Percentiles rank a stretch among this genome's conserved stretches.
Conservation (phyloP, 805 yeast genomes). For the Pichia nakasei region DNA sequence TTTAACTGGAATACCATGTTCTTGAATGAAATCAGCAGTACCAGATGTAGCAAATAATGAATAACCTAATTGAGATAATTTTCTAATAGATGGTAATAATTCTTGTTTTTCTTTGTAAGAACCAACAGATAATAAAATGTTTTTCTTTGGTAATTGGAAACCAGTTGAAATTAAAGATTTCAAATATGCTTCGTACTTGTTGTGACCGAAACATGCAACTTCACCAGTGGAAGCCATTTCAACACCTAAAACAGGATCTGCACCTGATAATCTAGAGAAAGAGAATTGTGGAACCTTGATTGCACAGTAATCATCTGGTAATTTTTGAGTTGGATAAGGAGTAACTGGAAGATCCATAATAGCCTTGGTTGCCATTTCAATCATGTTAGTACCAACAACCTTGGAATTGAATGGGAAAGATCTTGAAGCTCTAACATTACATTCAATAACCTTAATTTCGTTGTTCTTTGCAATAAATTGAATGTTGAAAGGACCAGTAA, state of each 20-base stretch:
- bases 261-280: conserved; percentile 93
- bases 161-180: conserved; percentile 94
- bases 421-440: conserved; percentile 98
- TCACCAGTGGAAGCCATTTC: conserved; percentile 99
- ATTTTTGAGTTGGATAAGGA: conserved; percentile 82
- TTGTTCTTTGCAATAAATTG: conserved; percentile 94
- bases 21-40: conserved; percentile 96
- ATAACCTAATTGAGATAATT: conserved; percentile 75
- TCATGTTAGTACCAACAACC: conserved; percentile 92
- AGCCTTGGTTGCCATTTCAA: conserved; percentile 96
- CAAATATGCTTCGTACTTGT: conserved; percentile 94
- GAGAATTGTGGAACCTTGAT: conserved; percentile 97
- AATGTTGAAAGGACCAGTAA: conserved; percentile 96
- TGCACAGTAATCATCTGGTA: conserved; percentile 93
- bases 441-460: conserved; percentile 95
- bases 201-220: conserved; percentile 93
- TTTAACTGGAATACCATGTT: conserved; percentile 89
- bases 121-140: conserved; percentile 88
- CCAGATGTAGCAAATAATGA: conserved; percentile 96
- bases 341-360: conserved; percentile 79
- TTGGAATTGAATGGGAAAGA: conserved; percentile 98
- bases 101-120: conserved; percentile 95
- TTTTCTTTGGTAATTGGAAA: conserved; percentile 89
- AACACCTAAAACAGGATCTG: conserved; percentile 95
- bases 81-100: conserved; percentile 77